Conservation (phyloP, 768 basidiomycete species). For the Podaxis sp. region DNA sequence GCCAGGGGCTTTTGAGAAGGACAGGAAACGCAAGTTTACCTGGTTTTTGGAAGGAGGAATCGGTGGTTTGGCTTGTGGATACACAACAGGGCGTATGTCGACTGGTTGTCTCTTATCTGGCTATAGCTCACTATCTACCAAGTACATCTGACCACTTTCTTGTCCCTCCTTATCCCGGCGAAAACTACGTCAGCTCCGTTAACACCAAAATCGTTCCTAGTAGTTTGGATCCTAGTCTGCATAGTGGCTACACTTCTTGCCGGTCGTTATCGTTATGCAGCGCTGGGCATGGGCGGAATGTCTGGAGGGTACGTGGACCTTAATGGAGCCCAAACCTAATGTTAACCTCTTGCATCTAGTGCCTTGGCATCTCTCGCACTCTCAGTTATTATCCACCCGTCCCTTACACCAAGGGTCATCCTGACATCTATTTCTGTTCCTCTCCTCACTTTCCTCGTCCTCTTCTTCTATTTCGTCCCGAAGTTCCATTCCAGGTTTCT, state of each 20-base stretch:
- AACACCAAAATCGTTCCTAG: constrained; percentile 51
- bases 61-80: constrained; percentile 61
- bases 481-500: constrained; percentile 41
- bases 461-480: constrained; percentile 43
- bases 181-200: constrained; percentile 44
- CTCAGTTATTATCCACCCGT: constrained; percentile 50
- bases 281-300: constrained; percentile 47
- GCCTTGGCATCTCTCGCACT: constrained; percentile 42
- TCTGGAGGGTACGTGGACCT: constrained; percentile 51
- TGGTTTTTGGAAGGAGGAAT: constrained; percentile 60
- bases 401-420: constrained; percentile 47
- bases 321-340: not conserved
- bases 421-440: constrained; percentile 34
- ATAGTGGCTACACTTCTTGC: constrained; percentile 47
- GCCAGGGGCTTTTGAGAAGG: constrained; percentile 30
- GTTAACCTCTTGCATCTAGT: constrained; percentile 28
- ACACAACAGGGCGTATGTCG: constrained; percentile 55
- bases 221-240: constrained; percentile 58
- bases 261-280: constrained; percentile 54
- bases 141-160: constrained; percentile 64
- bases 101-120: constrained; percentile 3
- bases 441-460: constrained; percentile 33
- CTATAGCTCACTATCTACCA: constrained; percentile 12
- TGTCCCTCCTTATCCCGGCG: constrained; percentile 56
- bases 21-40: constrained; percentile 29